Conservation (phyloP, 768 basidiomycete genomes). For the Clitopilus hobsonii region DNA sequence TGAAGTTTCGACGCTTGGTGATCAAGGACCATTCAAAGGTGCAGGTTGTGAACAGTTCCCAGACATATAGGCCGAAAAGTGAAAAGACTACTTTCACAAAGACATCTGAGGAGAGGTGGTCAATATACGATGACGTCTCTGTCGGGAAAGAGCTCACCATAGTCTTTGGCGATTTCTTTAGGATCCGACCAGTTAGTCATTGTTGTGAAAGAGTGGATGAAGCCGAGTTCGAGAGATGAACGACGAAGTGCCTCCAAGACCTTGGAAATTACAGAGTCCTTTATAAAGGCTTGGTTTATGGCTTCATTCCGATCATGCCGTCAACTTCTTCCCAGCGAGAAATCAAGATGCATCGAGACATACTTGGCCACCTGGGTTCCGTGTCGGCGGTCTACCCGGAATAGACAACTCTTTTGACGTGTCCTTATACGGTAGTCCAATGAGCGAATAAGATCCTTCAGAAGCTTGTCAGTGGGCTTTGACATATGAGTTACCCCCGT, state of each 20-base stretch:
- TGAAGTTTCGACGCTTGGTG: conserved; percentile 50
- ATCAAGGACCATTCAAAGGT: conserved; percentile 68
- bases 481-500: neutral
- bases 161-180: conserved; percentile 37
- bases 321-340: conserved; percentile 11
- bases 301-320: conserved; percentile 18
- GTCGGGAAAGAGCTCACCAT: conserved; percentile 21
- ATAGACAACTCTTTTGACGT: neutral
- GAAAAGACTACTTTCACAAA: conserved; percentile 57
- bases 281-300: conserved; percentile 8
- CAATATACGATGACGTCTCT: conserved; percentile 1
- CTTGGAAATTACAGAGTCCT: conserved; percentile 1
- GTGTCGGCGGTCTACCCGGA: neutral
- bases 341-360: neutral
- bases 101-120: conserved; percentile 33
- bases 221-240: neutral
- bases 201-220: neutral
- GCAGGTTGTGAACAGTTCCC: conserved; percentile 61
- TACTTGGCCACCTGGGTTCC: neutral
- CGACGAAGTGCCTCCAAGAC: neutral
- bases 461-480: neutral
- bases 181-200: conserved; percentile 48
- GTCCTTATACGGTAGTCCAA: neutral
- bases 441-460: neutral
- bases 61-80: conserved; percentile 63